Conservation (phyloP, 805 yeast genomes). For the Candida cerambycidarum region DNA sequence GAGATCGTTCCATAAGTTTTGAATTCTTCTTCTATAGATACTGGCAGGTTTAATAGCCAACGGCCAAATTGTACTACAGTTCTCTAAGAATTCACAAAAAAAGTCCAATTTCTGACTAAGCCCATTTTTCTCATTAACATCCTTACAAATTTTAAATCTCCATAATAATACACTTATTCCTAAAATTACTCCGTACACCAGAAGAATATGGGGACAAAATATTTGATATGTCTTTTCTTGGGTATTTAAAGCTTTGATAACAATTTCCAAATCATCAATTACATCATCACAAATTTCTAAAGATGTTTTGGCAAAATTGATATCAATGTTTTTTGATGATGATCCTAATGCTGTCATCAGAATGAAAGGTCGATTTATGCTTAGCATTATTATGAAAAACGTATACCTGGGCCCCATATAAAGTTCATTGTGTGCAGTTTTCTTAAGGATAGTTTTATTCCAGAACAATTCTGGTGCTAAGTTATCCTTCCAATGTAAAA, state of each 20-base stretch:
- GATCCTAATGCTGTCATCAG: slow-evolving; percentile 10
- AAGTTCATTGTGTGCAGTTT: slow-evolving; percentile 12
- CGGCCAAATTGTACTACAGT: slow-evolving; percentile 12
- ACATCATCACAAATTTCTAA: slow-evolving; percentile 13
- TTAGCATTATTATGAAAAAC: slow-evolving; percentile 11
- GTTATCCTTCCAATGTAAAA: slow-evolving; percentile 10
- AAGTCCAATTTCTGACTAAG: slow-evolving; percentile 2
- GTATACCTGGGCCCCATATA: slow-evolving; percentile 12
- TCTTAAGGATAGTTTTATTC: slow-evolving; percentile 11
- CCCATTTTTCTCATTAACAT: slow-evolving; percentile 1
- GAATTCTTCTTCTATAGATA: slow-evolving; percentile 9
- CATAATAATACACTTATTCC: slow-evolving; percentile 12
- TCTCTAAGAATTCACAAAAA: slow-evolving; percentile 10
- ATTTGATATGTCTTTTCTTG: slow-evolving; percentile 3
- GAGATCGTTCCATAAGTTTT: slow-evolving; percentile 6
- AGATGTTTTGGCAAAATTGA: slow-evolving; percentile 7
- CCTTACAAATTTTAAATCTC: slow-evolving; percentile 7
- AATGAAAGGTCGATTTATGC: slow-evolving; percentile 14
- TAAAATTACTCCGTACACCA: slow-evolving; percentile 12
- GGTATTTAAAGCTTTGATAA: slow-evolving; percentile 6
- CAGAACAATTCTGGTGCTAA: slow-evolving; percentile 9
- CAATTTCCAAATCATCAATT: slow-evolving; percentile 13
- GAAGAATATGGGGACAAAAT: slow-evolving; percentile 10
- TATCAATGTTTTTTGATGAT: slow-evolving; percentile 2
- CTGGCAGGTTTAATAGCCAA: slow-evolving; percentile 11